Percentiles rank a stretch among this genome's conserved stretches.
Evolutionary conservation across 2,329 filamentous ascomycete genomes (phyloP).

Genomic region (Phialocephala subalpina): DNA sequence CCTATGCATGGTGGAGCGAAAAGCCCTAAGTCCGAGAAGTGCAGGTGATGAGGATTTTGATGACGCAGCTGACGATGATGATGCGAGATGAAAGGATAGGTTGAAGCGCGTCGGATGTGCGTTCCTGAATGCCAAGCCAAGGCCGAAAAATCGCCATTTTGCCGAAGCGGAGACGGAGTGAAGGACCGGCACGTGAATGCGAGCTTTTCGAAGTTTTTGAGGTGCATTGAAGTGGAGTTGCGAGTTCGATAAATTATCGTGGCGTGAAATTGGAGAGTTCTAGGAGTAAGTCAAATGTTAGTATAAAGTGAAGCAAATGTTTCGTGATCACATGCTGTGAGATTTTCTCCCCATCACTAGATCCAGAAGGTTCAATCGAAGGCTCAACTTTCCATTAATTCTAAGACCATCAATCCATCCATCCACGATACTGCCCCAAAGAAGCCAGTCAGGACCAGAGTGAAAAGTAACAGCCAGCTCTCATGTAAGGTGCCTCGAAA

Average conservation of each 20-base stretch:
- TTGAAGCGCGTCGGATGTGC: too few species aligned
- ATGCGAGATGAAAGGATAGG: too few species aligned
- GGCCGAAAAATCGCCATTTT: too few species aligned
- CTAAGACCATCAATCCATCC: constrained; percentile 8
- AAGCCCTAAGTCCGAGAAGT: too few species aligned
- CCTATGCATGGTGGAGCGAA: too few species aligned
- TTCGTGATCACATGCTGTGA: not conserved
- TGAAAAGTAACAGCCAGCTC: not conserved
- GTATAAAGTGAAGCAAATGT: not conserved
- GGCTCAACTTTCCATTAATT: constrained; percentile 12
- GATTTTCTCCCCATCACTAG: not conserved
- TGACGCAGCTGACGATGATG: too few species aligned
- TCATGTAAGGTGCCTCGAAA: not conserved
- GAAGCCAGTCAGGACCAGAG: not conserved
- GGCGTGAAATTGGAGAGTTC: not conserved
- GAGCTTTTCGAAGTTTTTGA: too few species aligned
- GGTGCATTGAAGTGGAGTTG: not conserved
- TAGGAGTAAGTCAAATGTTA: not conserved
- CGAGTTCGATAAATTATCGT: not conserved
- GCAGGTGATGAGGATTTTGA: too few species aligned
- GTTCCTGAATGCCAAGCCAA: too few species aligned
- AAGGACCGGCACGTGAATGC: too few species aligned
- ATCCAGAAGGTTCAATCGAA: not conserved
- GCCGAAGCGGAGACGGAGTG: too few species aligned
- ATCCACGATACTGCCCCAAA: not conserved